Percentiles rank a stretch among this genome's conserved stretches.
Conservation (phyloP, 345 rosid genomes). For the Sisymbrium altissimum region DNA sequence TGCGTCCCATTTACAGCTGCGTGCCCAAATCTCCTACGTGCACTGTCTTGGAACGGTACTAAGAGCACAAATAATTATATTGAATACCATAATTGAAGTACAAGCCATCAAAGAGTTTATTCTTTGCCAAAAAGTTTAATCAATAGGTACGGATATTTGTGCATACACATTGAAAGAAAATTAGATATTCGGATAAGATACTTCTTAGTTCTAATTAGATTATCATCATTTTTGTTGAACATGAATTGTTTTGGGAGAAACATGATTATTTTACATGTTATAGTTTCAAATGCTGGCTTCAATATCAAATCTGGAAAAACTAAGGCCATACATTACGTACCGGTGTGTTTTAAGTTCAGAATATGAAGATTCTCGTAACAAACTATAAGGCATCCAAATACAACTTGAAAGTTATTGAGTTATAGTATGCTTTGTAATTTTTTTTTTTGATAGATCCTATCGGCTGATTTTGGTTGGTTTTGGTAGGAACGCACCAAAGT, state of each 20-base stretch:
- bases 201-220: not conserved
- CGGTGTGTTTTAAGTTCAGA: too few species aligned
- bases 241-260: not conserved
- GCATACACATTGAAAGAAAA: not conserved
- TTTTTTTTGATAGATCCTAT: too few species aligned
- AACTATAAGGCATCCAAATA: too few species aligned
- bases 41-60: not conserved
- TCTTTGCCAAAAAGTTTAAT: not conserved
- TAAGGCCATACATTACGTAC: too few species aligned
- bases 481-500: too few species aligned
- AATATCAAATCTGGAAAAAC: not conserved
- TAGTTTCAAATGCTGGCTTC: not conserved
- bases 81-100: not conserved
- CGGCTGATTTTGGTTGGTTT: too few species aligned
- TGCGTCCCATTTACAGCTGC: not conserved
- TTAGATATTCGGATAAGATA: not conserved
- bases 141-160: not conserved
- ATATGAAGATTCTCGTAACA: too few species aligned
- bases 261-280: not conserved
- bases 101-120: not conserved
- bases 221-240: not conserved
- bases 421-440: too few species aligned
- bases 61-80: too few species aligned
- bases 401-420: too few species aligned
- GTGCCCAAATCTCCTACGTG: slow-evolving; percentile 22